These are phyloP conservation scores for Fusarium sp. DNA, from an alignment of 2,329 filamentous ascomycete species.

Conservation along the genomic window DNA sequence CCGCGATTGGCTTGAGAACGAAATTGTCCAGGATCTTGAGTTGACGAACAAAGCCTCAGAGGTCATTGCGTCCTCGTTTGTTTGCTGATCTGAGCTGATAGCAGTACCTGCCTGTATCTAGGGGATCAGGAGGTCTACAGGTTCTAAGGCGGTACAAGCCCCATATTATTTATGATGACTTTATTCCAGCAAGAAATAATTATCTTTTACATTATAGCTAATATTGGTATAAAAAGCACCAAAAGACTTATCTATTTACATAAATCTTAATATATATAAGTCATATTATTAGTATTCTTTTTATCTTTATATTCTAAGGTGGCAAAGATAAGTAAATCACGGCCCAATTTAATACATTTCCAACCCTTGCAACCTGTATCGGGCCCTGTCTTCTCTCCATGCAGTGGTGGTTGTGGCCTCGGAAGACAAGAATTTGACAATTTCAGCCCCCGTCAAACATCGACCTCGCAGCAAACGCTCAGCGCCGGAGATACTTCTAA, in stretches of 20 bases:
- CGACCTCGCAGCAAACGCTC: slow-evolving; percentile 6
- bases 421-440: slow-evolving; percentile 28
- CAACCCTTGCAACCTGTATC: background rate
- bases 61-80: slow-evolving; percentile 32
- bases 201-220: too few relatives aligned
- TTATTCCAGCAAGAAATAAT: too few relatives aligned
- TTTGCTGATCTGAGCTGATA: slow-evolving; percentile 42
- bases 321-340: too few relatives aligned
- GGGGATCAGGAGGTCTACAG: slow-evolving; percentile 39
- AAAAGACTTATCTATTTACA: too few relatives aligned
- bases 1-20: slow-evolving; percentile 34
- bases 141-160: too few relatives aligned
- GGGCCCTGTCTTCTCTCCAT: slow-evolving; percentile 32
- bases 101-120: slow-evolving; percentile 37
- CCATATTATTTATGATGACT: too few relatives aligned
- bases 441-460: slow-evolving; percentile 4
- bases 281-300: too few relatives aligned
- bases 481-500: slow-evolving; percentile 21
- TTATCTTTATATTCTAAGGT: too few relatives aligned
- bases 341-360: too few relatives aligned
- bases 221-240: too few relatives aligned
- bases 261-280: too few relatives aligned
- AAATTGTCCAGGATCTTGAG: slow-evolving; percentile 20
- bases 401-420: slow-evolving; percentile 20
- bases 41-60: slow-evolving; percentile 34